Conservation (phyloP, 2,329 filamentous ascomycete species). For the Tolypocladium cylindrosporum region DNA sequence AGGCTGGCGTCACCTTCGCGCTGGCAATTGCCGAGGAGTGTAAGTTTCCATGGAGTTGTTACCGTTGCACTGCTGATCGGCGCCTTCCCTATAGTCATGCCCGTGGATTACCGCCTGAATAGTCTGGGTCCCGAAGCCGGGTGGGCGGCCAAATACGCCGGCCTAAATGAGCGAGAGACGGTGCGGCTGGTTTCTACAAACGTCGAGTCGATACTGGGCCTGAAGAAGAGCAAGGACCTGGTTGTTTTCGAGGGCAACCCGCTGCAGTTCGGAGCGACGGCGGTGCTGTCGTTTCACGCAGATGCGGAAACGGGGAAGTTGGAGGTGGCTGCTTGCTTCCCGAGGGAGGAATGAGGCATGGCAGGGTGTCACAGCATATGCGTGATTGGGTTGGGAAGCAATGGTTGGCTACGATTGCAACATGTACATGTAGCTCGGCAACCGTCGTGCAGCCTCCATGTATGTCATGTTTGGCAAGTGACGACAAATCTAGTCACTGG, state of each 20-base stretch:
- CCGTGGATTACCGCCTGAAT: background rate
- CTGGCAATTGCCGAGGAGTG: conserved; percentile 6
- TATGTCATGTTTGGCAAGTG: background rate
- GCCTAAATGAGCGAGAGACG: conserved; percentile 5
- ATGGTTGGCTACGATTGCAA: background rate
- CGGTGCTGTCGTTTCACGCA: conserved; percentile 24
- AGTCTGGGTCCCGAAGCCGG: background rate
- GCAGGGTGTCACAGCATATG: background rate
- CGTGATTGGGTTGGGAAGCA: background rate
- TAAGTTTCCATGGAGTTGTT: background rate
- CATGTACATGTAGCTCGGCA: background rate
- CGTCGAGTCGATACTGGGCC: conserved; percentile 28
- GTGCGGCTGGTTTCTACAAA: conserved; percentile 28
- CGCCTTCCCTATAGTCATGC: background rate
- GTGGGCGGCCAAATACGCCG: background rate
- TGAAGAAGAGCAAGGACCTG: conserved; percentile 24
- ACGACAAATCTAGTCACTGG: fast-evolving
- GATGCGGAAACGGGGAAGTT: conserved; percentile 15
- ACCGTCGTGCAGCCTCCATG: background rate
- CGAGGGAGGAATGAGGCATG: background rate
- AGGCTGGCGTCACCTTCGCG: conserved; percentile 28
- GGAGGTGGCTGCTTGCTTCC: conserved; percentile 18
- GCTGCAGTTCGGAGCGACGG: conserved; percentile 27
- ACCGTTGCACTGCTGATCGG: background rate
- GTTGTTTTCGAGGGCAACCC: conserved; percentile 34